phyloP scores from a whole-genome alignment of 2,329 filamentous ascomycete species.

The Ceratocystis alfenasii region DNA sequence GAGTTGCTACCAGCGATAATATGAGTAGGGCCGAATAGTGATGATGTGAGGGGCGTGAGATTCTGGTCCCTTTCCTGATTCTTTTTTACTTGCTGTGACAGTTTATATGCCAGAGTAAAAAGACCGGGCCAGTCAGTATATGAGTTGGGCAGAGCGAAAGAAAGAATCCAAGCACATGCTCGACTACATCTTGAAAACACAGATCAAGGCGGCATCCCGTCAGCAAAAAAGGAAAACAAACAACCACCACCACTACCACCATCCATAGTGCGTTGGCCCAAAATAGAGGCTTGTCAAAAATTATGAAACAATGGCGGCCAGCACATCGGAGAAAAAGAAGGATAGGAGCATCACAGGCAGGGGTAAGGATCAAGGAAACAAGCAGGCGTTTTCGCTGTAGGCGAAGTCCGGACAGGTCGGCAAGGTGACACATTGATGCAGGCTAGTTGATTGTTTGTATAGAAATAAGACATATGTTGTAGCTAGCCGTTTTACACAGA shows the following conservation, averaged over 20 bases:
- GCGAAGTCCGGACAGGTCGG: conserved; percentile 12
- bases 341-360: background rate
- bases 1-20: background rate
- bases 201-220: too few species aligned
- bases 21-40: conserved; percentile 6
- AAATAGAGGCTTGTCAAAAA: conserved; percentile 9
- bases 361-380: conserved; percentile 9
- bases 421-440: conserved; percentile 7
- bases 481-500: too few species aligned
- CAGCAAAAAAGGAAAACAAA: background rate
- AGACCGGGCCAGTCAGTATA: too few species aligned
- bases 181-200: too few species aligned
- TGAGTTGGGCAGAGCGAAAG: too few species aligned
- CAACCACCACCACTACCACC: background rate
- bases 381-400: conserved; percentile 8
- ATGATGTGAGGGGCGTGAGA: background rate
- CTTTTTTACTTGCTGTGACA: background rate
- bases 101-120: too few species aligned
- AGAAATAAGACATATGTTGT: too few species aligned
- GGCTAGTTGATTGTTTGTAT: background rate
- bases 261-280: background rate
- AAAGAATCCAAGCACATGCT: too few species aligned
- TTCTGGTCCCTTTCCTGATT: background rate
- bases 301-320: conserved; percentile 8
- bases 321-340: conserved; percentile 5